Evolutionary conservation across 164 flowering plant species (phyloP), one percentile per base, ranked within the genome.

Genomic region (Liquidambar formosana): DNA sequence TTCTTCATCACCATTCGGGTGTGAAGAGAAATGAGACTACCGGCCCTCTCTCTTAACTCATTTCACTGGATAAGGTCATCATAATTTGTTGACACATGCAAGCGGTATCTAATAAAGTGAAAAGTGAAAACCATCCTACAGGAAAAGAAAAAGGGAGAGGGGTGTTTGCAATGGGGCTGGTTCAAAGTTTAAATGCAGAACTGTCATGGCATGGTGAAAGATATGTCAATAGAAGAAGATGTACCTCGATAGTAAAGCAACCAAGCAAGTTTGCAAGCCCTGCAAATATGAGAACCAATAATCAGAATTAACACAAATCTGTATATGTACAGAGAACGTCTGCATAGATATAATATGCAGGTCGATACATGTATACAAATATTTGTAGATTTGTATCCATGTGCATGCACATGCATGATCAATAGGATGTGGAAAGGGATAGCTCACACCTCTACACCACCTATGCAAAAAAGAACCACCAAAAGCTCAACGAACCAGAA

Each of bases 401-500:
- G 18, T 8, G 23, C 13, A 1, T 11, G 23, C 48, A 44, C 45
- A 47, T 51, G 28, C 3, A 38, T 43, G 28, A 43, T 22, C 18
- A n/a, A 58, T 9, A 52, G 22, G 71, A 69, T 27, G 27, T 51
- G 19, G 48, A 44, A 66, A 67, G 57, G 61, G 43, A 45, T 49
- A 18, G 51, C 22, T 63, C 86, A 15, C 80, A 96, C 98, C 99
- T 96, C 99, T 25, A 85, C 85, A 49, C 99, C 99, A 68, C 99
- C 99, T 18, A 96, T 89, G 89, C 97, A 89, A 80, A 93, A 96
- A 26, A 96, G 88, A 66, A 96, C 96, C 78, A 93, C 97, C 82
- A 96, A 79, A 77, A 93, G 78, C 79, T 96, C 98, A 67, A 92
- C 67, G 71, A 96, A 92, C 97, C 96, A 89, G 68, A 10, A 70